Percentiles rank a stretch among this genome's conserved stretches.
phyloP scores from a whole-genome alignment of 2,329 filamentous ascomycete species.

The Rutstroemia sp. region DNA sequence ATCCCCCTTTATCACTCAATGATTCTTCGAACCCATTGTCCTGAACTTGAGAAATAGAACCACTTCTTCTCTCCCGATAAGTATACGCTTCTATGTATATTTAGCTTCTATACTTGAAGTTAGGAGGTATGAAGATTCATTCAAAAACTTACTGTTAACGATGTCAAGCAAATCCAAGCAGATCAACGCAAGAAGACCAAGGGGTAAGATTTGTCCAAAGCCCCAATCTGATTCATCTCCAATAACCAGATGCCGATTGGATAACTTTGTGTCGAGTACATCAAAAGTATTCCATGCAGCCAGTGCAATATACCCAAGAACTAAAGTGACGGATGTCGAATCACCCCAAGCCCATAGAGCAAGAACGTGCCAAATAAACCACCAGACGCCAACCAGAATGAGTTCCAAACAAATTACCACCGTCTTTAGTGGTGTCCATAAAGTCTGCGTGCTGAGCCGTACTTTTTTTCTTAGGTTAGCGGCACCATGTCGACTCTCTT shows the following conservation, averaged over 20 bases:
- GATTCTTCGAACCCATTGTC: neutral
- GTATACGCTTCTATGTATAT: slow-evolving; percentile 1
- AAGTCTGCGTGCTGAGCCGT: neutral
- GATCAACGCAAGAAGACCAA: slow-evolving; percentile 10
- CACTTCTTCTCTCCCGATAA: neutral
- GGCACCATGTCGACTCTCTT: neutral
- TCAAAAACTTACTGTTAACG: slow-evolving; percentile 5
- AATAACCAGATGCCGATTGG: slow-evolving; percentile 6
- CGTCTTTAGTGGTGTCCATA: neutral
- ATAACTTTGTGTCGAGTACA: slow-evolving; percentile 12
- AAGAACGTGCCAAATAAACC: neutral
- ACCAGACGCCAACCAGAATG: neutral
- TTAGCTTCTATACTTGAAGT: neutral
- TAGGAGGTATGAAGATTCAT: neutral
- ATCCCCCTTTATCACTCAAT: neutral
- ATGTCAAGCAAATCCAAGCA: slow-evolving; percentile 11
- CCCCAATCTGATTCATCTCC: slow-evolving; percentile 14
- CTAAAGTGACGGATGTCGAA: slow-evolving; percentile 2
- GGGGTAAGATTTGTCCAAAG: slow-evolving; percentile 13
- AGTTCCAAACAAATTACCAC: neutral
- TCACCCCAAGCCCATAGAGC: slow-evolving; percentile 13
- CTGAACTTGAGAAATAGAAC: neutral
- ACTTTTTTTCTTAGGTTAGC: neutral
- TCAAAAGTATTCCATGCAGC: slow-evolving; percentile 13
- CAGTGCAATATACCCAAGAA: slow-evolving; percentile 9